Evolutionary conservation across 768 basidiomycete species (phyloP), one percentile per base, ranked within the genome.

Genomic region (Russula olivacea): DNA sequence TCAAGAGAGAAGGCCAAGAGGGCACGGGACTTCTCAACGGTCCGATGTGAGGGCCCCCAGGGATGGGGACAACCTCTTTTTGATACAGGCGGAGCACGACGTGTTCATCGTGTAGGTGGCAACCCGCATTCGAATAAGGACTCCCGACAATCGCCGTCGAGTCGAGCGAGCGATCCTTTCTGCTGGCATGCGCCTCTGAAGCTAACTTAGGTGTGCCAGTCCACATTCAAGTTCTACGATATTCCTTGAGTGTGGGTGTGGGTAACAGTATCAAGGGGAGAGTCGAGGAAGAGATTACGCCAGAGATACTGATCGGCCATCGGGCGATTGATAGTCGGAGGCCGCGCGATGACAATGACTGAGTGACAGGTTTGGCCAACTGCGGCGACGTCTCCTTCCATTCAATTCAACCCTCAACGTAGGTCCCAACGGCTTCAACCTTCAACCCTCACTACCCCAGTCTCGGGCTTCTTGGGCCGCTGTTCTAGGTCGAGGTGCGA

Each of bases 301-400:
- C 88, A 91, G 45, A 91, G 78, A 69, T 83, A 81, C 52, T 81
- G 79, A 73, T 87, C 84, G 32, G 74, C 62, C 34, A 73, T 87
- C 84, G 32, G 74, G 63, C 34, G 76, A 63, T 23, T 74, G 70
- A 68, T 84, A 81, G 49, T 88, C 78, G 51, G 88, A 72, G 45
- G 70, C 68, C 17, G 83, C 80, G 9, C 73, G 68, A 23, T 75
- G 76, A 28, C 28, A n/a, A n/a, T n/a, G n/a, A n/a, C n/a, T 28
- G 28, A 30, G 3, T 30, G 30, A 69, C 83, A 87, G 51, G 84
- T 82, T 69, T 76, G 75, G 15, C 85, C 75, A 70, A 88, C 85
- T 30, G 77, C 70, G n/a, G 83, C 76, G 50, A 89, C 79, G 60
- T 36, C 11, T 87, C 85, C 66, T 73, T 73, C 2, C 34, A 36